Percentiles rank a stretch among this genome's conserved stretches.
These are phyloP conservation scores for Fraxinus xanthoxyloides DNA, from an alignment of 305 asterid species.

Conservation along the genomic window DNA sequence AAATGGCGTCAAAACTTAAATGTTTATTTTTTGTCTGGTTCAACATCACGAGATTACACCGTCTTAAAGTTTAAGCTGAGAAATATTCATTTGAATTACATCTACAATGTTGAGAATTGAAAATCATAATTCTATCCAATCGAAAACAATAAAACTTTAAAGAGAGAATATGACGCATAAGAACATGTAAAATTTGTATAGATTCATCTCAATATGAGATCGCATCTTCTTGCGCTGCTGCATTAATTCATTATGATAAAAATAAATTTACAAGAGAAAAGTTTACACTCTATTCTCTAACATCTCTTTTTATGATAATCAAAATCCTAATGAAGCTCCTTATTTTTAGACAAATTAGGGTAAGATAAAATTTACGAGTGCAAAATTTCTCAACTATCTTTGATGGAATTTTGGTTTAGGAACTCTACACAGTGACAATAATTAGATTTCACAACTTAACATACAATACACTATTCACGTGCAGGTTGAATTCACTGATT, in stretches of 20 bases:
- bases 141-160: neutral
- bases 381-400: neutral
- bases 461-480: neutral
- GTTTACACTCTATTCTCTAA: no score
- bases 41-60: neutral
- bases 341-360: neutral
- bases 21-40: neutral
- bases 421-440: neutral
- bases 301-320: neutral
- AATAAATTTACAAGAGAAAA: no score
- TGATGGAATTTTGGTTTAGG: neutral
- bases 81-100: no score
- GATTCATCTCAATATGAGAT: no score
- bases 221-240: no score
- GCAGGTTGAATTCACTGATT: neutral
- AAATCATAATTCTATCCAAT: no score
- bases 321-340: neutral
- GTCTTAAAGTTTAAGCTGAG: neutral
- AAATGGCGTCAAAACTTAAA: no score
- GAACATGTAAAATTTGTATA: neutral
- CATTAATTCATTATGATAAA: no score
- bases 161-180: neutral
- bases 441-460: no score
- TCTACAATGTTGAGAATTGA: neutral
- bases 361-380: neutral